A percentile compares a stretch with the other conserved stretches of the same genome.
Evolutionary conservation across 768 basidiomycete genomes (phyloP).

Genomic region (Leucocoprinus leucothites): DNA sequence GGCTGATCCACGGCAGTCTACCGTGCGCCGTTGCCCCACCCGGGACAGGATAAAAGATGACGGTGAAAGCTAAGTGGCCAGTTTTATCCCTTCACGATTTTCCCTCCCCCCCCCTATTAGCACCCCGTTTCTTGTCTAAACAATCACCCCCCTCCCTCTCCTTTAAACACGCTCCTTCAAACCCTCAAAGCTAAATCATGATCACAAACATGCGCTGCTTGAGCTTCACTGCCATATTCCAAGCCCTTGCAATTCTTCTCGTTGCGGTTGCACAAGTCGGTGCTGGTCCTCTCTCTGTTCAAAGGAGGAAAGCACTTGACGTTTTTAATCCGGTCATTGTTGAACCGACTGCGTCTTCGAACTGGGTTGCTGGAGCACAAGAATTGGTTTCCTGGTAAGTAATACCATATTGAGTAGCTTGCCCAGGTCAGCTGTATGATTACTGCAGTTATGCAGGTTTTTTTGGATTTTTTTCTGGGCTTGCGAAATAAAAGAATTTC

Average conservation of each 20-base stretch:
- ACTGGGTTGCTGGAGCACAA: conserved; percentile 25
- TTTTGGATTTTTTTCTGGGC: not conserved
- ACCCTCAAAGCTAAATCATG: conserved; percentile 5
- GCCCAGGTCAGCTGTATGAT: too few relatives aligned
- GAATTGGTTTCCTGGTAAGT: conserved; percentile 29
- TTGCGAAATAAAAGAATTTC: not conserved
- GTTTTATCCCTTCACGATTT: not conserved
- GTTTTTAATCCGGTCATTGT: conserved; percentile 29
- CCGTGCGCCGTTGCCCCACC: not conserved
- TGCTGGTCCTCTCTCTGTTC: conserved; percentile 20
- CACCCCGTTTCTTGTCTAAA: not conserved
- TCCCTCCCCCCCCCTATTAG: too few relatives aligned
- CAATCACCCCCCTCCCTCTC: not conserved
- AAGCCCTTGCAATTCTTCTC: conserved; percentile 23
- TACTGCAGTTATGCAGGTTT: too few relatives aligned
- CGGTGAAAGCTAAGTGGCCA: not conserved
- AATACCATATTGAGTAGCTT: not conserved
- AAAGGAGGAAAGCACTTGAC: conserved; percentile 23
- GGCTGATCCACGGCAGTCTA: not conserved
- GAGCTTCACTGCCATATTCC: conserved; percentile 20
- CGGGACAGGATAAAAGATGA: not conserved
- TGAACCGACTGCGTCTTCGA: conserved; percentile 23
- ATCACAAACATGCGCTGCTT: conserved; percentile 20
- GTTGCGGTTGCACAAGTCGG: conserved; percentile 18
- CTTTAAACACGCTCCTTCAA: not conserved